Evolutionary conservation across 768 basidiomycete species (phyloP).

Genomic region (Candolleomyces eurysporus): DNA sequence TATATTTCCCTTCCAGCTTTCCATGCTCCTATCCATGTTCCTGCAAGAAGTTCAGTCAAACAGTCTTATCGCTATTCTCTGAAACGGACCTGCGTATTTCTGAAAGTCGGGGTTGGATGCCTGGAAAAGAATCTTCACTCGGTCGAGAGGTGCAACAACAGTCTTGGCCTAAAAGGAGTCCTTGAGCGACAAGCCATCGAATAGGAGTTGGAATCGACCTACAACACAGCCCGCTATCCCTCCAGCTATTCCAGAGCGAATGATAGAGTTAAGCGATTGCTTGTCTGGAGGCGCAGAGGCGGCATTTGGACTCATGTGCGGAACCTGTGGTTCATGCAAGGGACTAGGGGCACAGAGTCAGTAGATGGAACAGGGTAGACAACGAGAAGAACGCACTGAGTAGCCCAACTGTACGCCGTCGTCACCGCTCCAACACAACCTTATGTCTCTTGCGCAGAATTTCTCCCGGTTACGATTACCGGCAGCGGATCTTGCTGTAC

Average conservation of each 20-base stretch:
- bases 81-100: slow-evolving; percentile 81
- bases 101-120: slow-evolving; percentile 93
- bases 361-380: not conserved
- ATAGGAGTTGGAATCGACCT: slow-evolving; percentile 31
- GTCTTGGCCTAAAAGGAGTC: slow-evolving; percentile 76
- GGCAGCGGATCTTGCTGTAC: slow-evolving; percentile 3
- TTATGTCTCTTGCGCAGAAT: not conserved
- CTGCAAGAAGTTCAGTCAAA: slow-evolving; percentile 35
- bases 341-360: slow-evolving; percentile 22
- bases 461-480: not conserved
- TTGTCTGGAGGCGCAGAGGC: slow-evolving; percentile 46
- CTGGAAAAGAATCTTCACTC: slow-evolving; percentile 98
- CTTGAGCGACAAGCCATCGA: slow-evolving; percentile 13
- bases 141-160: slow-evolving; percentile 90
- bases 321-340: slow-evolving; percentile 18
- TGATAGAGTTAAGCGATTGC: slow-evolving; percentile 55
- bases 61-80: not conserved
- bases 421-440: slow-evolving; percentile 1
- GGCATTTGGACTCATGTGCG: slow-evolving; percentile 63
- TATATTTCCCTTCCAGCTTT: slow-evolving; percentile 76
- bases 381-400: too few species aligned
- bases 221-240: slow-evolving; percentile 94
- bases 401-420: too few species aligned
- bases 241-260: slow-evolving; percentile 88
- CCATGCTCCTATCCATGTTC: slow-evolving; percentile 84